These are phyloP conservation scores for Reutealis trisperma DNA, from an alignment of 345 rosid species.

Conservation along the genomic window DNA sequence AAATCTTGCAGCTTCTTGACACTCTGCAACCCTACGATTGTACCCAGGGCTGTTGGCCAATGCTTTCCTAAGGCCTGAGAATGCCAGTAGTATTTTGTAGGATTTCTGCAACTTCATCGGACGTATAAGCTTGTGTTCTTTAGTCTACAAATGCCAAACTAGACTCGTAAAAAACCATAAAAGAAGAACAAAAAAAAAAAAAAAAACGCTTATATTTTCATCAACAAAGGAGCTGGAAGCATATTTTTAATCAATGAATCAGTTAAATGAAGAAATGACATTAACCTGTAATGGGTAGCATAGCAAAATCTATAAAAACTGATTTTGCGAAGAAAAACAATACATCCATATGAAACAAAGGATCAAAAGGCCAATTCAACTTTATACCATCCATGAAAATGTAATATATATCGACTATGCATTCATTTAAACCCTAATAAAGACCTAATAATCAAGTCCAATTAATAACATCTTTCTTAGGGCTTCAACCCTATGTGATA, in stretches of 20 bases:
- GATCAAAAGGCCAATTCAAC: not conserved
- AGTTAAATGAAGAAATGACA: not conserved
- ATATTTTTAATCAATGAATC: not conserved
- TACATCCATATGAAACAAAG: not conserved
- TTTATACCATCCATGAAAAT: not conserved
- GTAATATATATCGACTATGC: not conserved
- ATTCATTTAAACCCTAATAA: not conserved
- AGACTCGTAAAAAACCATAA: slow-evolving; percentile 33
- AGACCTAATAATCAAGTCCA: not conserved
- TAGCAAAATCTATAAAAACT: not conserved
- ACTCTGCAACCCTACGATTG: slow-evolving; percentile 84
- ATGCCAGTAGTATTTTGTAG: slow-evolving; percentile 84
- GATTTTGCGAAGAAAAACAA: not conserved
- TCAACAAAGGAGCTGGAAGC: not conserved
- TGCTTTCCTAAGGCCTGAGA: slow-evolving; percentile 91
- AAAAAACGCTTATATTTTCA: slow-evolving; percentile 6
- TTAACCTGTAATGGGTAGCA: not conserved
- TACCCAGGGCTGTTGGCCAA: slow-evolving; percentile 91
- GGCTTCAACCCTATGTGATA: not conserved
- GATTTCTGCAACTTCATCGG: slow-evolving; percentile 45
- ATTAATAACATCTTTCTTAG: not conserved
- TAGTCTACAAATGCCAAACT: slow-evolving; percentile 56
- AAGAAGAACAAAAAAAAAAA: not conserved
- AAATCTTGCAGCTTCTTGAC: slow-evolving; percentile 86
- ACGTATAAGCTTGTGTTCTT: slow-evolving; percentile 67